A percentile compares a stretch with the other conserved stretches of the same genome.
These are phyloP conservation scores for Penicillium sp. DNA, from an alignment of 2,329 filamentous ascomycete species.

Conservation along the genomic window DNA sequence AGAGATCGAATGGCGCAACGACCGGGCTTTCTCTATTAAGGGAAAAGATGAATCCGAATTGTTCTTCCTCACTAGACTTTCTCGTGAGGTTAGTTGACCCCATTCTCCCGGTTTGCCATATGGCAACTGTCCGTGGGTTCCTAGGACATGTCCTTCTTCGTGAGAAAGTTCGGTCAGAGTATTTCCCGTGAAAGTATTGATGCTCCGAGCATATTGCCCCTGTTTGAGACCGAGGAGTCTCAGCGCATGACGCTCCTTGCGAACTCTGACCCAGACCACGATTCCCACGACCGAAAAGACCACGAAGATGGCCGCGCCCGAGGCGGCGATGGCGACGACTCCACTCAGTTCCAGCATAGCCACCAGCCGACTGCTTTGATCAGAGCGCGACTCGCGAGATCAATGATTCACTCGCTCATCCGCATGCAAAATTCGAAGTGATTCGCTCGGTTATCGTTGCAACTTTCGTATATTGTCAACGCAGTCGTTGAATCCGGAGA, in stretches of 20 bases:
- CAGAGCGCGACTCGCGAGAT: conserved; percentile 1
- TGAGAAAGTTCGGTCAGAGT: conserved; percentile 33
- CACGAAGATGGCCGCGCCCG: conserved; percentile 34
- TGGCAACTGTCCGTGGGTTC: conserved; percentile 35
- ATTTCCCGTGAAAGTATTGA: conserved; percentile 26
- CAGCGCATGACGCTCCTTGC: conserved; percentile 33
- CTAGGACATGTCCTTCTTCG: conserved; percentile 32
- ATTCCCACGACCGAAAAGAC: conserved; percentile 32
- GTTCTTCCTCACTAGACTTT: conserved; percentile 26
- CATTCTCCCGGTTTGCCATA: conserved; percentile 37
- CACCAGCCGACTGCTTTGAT: conserved; percentile 4
- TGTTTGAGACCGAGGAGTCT: conserved; percentile 24
- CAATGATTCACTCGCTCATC: conserved; percentile 9
- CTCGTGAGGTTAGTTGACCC: conserved; percentile 33
- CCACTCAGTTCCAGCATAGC: conserved; percentile 35
- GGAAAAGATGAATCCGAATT: conserved; percentile 24
- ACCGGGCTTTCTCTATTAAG: conserved; percentile 29
- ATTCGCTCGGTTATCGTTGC: background rate
- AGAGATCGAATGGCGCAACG: conserved; percentile 34
- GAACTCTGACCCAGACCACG: conserved; percentile 36
- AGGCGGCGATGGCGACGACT: conserved; percentile 37
- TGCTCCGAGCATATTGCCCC: conserved; percentile 17
- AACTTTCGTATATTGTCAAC: background rate
- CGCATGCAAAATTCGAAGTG: background rate
- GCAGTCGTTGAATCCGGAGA: background rate